These are phyloP conservation scores for Tuber calosporum DNA, from an alignment of 495 filamentous ascomycete genomes.

Conservation along the genomic window DNA sequence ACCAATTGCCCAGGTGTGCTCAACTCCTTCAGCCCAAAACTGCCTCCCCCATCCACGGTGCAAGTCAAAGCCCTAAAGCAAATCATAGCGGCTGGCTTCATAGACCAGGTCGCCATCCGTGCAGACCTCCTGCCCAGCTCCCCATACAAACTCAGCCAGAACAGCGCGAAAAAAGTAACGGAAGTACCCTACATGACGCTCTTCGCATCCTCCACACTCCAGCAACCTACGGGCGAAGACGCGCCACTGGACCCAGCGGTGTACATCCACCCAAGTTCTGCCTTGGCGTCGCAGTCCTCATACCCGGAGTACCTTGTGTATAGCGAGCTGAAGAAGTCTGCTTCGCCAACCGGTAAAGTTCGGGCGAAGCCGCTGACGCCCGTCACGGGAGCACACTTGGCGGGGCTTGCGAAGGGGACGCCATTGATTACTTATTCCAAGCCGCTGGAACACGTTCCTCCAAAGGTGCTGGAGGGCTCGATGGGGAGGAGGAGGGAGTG, in stretches of 20 bases:
- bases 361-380: constrained; percentile 82
- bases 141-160: constrained; percentile 61
- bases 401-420: constrained; percentile 73
- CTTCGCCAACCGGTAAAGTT: constrained; percentile 57
- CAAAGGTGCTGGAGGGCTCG: constrained; percentile 43
- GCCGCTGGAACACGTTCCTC: constrained; percentile 68
- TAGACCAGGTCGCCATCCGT: constrained; percentile 92
- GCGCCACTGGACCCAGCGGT: constrained; percentile 52
- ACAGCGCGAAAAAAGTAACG: constrained; percentile 59
- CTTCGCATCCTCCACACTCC: constrained; percentile 57
- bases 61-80: constrained; percentile 79
- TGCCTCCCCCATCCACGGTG: constrained; percentile 62
- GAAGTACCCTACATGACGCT: constrained; percentile 89
- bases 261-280: constrained; percentile 79
- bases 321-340: constrained; percentile 61
- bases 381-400: constrained; percentile 66
- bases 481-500: constrained; percentile 60
- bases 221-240: constrained; percentile 18
- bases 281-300: constrained; percentile 63
- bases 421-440: constrained; percentile 80
- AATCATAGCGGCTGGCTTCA: constrained; percentile 84
- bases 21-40: constrained; percentile 52
- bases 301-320: constrained; percentile 84
- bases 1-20: constrained; percentile 65
- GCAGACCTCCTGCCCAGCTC: constrained; percentile 73